Evolutionary conservation across 2,329 filamentous ascomycete species (phyloP).

Genomic region (Diaporthe capsici): DNA sequence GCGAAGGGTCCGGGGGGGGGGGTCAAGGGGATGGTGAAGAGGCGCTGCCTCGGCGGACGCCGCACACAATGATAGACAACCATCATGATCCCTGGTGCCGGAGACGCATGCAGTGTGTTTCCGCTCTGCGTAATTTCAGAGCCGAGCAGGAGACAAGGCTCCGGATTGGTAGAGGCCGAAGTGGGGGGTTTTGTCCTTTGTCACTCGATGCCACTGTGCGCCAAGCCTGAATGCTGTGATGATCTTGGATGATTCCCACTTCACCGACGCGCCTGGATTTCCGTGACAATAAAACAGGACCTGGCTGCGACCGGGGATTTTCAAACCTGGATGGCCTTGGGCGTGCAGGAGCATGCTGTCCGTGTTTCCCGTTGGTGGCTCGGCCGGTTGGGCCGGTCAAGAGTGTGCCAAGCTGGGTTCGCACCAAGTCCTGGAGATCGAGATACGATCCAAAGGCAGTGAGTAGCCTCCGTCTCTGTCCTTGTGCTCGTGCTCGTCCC

Average conservation of each 20-base stretch:
- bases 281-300: conserved; percentile 1
- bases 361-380: conserved; percentile 14
- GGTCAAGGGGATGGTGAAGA: background rate
- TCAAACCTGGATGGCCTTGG: background rate
- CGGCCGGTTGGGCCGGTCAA: conserved; percentile 22
- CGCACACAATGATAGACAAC: background rate
- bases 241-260: conserved; percentile 30
- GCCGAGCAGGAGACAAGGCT: conserved; percentile 15
- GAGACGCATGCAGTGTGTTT: conserved; percentile 31
- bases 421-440: background rate
- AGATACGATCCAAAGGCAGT: background rate
- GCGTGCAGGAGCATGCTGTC: background rate
- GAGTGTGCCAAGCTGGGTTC: background rate
- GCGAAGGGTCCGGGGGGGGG: background rate
- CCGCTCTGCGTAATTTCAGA: conserved; percentile 38
- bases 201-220: conserved; percentile 26
- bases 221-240: conserved; percentile 22
- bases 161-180: conserved; percentile 29
- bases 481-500: background rate
- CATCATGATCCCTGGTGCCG: conserved; percentile 39
- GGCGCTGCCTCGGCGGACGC: conserved; percentile 3
- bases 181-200: conserved; percentile 24
- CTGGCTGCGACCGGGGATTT: background rate
- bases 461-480: background rate
- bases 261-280: conserved; percentile 28